phyloP scores from a whole-genome alignment of 73 alveolate species.

The Paramecium sonneborni region DNA sequence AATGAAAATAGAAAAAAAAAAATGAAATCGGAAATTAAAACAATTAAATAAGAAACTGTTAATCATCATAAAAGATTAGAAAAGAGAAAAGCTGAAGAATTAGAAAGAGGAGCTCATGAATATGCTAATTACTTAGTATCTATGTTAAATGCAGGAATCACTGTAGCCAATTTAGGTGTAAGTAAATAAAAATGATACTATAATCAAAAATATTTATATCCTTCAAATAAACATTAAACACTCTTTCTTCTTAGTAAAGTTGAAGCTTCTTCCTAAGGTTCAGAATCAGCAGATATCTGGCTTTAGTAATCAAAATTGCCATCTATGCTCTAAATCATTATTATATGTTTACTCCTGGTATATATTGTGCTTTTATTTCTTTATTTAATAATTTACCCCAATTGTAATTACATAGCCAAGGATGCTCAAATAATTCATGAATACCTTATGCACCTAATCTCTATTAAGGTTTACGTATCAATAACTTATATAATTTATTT shows the following conservation, averaged over 20 bases:
- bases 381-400: slow-evolving; percentile 74
- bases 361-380: not conserved
- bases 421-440: slow-evolving; percentile 80
- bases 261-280: slow-evolving; percentile 7
- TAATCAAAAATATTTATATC: slow-evolving; percentile 45
- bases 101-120: slow-evolving; percentile 78
- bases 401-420: slow-evolving; percentile 82
- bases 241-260: slow-evolving; percentile 24
- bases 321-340: slow-evolving; percentile 36
- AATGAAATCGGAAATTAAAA: slow-evolving; percentile 57
- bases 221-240: slow-evolving; percentile 52
- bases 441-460: slow-evolving; percentile 88
- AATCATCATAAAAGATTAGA: slow-evolving; percentile 67
- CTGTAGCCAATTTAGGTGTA: slow-evolving; percentile 68
- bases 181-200: slow-evolving; percentile 56
- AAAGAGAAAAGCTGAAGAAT: slow-evolving; percentile 72
- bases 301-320: slow-evolving; percentile 45
- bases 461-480: slow-evolving; percentile 80
- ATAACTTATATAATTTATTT: slow-evolving; percentile 32
- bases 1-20: slow-evolving; percentile 40
- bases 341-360: slow-evolving; percentile 43
- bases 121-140: slow-evolving; percentile 73
- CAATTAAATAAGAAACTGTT: slow-evolving; percentile 57
- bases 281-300: slow-evolving; percentile 32
- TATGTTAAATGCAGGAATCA: slow-evolving; percentile 65